These are phyloP conservation scores for Cyberlindnera xylosilytica DNA, from an alignment of 805 yeast genomes.

Conservation along the genomic window DNA sequence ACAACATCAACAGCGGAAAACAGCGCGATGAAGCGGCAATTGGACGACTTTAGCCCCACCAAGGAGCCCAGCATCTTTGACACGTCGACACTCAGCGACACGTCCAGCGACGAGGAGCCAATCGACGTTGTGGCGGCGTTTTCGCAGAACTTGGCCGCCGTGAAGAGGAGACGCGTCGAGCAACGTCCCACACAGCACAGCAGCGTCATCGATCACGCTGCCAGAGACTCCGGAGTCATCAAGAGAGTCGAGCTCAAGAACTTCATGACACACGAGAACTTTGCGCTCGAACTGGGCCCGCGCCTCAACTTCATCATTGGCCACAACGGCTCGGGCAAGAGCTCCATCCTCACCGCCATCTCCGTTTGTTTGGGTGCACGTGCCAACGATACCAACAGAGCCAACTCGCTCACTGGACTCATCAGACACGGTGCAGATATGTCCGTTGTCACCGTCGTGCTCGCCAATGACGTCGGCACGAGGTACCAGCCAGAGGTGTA, in stretches of 20 bases:
- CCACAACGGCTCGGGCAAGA: conserved; percentile 87
- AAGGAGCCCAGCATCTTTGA: too few relatives aligned
- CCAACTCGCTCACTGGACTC: conserved; percentile 61
- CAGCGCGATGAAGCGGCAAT: too few relatives aligned
- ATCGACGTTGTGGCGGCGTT: too few relatives aligned
- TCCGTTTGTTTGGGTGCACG: conserved; percentile 86
- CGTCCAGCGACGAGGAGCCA: too few relatives aligned
- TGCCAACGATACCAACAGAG: conserved; percentile 85
- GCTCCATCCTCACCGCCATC: conserved; percentile 84
- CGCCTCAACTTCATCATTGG: conserved; percentile 85
- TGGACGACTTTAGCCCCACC: too few relatives aligned
- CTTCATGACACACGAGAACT: conserved; percentile 88
- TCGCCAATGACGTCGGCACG: conserved; percentile 64
- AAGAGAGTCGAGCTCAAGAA: conserved; percentile 60
- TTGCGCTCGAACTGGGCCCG: conserved; percentile 72
- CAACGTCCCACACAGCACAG: background rate
- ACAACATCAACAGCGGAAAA: too few relatives aligned
- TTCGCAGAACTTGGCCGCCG: too few relatives aligned
- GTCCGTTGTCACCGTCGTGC: conserved; percentile 63
- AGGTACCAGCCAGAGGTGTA: conserved; percentile 60
- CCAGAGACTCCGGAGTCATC: conserved; percentile 56
- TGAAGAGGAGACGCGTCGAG: background rate
- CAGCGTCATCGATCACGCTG: too few relatives aligned
- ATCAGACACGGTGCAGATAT: conserved; percentile 72
- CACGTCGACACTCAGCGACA: too few relatives aligned